Percentiles rank a stretch among this genome's conserved stretches.
Evolutionary conservation across 768 basidiomycete species (phyloP).

Genomic region (Tremella mesenterica): DNA sequence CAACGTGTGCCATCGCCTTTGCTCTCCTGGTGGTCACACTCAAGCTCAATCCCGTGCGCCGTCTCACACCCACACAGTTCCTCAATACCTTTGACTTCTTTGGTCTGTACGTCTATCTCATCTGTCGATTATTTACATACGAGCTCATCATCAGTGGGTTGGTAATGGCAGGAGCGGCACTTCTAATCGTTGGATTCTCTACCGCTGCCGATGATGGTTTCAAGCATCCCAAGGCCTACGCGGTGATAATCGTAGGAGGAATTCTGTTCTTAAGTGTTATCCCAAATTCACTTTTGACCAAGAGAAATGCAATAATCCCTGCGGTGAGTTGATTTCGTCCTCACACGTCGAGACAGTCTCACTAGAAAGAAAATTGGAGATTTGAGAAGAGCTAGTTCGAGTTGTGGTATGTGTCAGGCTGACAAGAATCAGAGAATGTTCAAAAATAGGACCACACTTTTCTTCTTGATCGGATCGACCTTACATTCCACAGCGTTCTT

Average conservation of each 20-base stretch:
- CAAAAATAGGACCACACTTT: conserved; percentile 37
- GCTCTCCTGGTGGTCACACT: conserved; percentile 41
- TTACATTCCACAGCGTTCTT: conserved; percentile 37
- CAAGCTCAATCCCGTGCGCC: conserved; percentile 39
- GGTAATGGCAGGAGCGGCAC: conserved; percentile 40
- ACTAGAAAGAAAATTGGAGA: neutral
- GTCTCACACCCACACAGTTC: conserved; percentile 27
- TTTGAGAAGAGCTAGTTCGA: neutral
- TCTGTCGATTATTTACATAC: neutral
- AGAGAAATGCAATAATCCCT: conserved; percentile 45
- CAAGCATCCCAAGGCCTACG: conserved; percentile 34
- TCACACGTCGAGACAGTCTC: neutral
- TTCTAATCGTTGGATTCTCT: conserved; percentile 45
- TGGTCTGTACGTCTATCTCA: conserved; percentile 32
- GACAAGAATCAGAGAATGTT: conserved; percentile 33
- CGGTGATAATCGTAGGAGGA: conserved; percentile 40
- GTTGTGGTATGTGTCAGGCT: neutral
- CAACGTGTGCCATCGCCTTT: conserved; percentile 38
- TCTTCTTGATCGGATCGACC: conserved; percentile 36
- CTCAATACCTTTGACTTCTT: conserved; percentile 44
- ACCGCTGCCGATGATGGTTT: conserved; percentile 43
- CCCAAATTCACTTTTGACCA: conserved; percentile 40
- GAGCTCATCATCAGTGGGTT: conserved; percentile 24
- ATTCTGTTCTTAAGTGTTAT: conserved; percentile 15
- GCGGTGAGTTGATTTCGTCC: conserved; percentile 20